Evolutionary conservation across 805 yeast genomes (phyloP).

Genomic region (Maudiozyma turicensis): DNA sequence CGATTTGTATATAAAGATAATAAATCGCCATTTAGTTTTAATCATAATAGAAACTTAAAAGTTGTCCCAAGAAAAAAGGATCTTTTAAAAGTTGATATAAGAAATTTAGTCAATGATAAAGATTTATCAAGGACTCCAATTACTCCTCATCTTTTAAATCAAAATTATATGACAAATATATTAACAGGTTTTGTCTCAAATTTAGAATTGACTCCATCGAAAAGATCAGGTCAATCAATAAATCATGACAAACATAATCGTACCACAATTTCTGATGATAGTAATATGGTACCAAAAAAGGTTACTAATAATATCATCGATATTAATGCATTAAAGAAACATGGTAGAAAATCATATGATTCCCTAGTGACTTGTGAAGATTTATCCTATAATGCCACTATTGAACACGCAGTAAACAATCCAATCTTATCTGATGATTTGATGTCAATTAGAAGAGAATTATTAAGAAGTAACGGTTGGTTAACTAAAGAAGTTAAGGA

Average conservation of each 20-base stretch:
- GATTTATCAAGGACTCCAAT: slow-evolving; percentile 3
- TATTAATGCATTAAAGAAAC: not conserved
- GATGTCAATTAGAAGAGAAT: not conserved
- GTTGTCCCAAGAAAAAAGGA: slow-evolving; percentile 1
- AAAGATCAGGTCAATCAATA: not conserved
- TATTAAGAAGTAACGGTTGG: not conserved
- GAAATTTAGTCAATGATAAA: slow-evolving; percentile 2
- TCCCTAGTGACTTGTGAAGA: slow-evolving; percentile 7
- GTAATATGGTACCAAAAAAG: not conserved
- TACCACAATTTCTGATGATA: not conserved
- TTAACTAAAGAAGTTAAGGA: no score
- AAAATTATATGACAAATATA: not conserved
- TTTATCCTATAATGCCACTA: slow-evolving; percentile 5
- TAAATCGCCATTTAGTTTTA: not conserved
- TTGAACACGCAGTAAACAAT: slow-evolving; percentile 6
- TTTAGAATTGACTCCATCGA: not conserved
- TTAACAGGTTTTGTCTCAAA: slow-evolving; percentile 6
- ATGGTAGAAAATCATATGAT: not conserved
- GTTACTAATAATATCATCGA: not conserved
- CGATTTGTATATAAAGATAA: not conserved
- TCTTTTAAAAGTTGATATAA: slow-evolving; percentile 3
- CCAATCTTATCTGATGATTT: slow-evolving; percentile 2
- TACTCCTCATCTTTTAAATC: not conserved
- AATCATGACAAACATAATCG: not conserved
- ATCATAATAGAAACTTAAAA: not conserved